Evolutionary conservation across 768 basidiomycete species (phyloP).

Genomic region (Mycena chlorophos): DNA sequence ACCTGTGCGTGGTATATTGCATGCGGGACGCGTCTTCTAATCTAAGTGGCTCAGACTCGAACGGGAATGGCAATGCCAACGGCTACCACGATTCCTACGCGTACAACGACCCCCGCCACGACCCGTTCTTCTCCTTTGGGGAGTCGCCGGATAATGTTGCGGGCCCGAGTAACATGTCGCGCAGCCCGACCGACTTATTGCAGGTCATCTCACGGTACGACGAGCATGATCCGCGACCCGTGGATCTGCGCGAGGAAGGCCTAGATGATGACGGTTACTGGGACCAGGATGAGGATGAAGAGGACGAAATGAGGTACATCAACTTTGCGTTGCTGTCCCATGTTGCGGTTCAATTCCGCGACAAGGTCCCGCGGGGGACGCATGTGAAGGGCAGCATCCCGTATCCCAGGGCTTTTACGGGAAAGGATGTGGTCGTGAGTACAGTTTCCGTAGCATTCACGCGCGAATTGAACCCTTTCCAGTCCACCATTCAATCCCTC

Average conservation of each 20-base stretch:
- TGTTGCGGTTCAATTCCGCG: conserved; percentile 83
- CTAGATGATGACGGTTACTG: conserved; percentile 45
- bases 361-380: conserved; percentile 82
- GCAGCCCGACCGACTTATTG: conserved; percentile 28
- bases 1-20: not conserved
- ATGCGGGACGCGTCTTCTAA: not conserved
- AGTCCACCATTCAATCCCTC: conserved; percentile 87
- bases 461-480: conserved; percentile 6
- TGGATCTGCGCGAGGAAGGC: conserved; percentile 49
- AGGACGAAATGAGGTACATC: conserved; percentile 75
- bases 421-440: conserved; percentile 90
- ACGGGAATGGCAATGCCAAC: not conserved
- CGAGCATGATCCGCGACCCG: conserved; percentile 30
- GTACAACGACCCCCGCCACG: conserved; percentile 11
- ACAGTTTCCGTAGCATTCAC: not conserved
- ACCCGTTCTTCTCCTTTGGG: conserved; percentile 22
- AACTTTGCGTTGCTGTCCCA: conserved; percentile 87
- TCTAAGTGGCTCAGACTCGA: not conserved
- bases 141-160: conserved; percentile 18
- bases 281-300: conserved; percentile 65
- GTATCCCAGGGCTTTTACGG: conserved; percentile 89
- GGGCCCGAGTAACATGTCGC: conserved; percentile 22
- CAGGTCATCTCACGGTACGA: conserved; percentile 33
- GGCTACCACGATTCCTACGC: conserved; percentile 11
- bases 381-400: conserved; percentile 94